Base-by-base conservation (phyloP, 768 basidiomycete genomes). In the Leccinum sublutescens region DNA sequence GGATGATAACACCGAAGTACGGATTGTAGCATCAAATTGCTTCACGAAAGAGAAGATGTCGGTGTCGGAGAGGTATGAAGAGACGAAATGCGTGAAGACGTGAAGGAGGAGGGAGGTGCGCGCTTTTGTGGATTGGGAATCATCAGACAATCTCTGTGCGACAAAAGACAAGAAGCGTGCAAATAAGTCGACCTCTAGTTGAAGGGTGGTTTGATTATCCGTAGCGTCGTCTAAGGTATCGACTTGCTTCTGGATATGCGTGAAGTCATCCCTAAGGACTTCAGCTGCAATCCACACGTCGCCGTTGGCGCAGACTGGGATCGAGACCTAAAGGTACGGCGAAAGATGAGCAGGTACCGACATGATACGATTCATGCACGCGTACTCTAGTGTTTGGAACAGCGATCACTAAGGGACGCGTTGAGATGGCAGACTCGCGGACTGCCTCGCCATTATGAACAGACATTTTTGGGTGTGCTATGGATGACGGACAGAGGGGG, bases 281-380 rank as follows among this genome's bases (percentile, higher is more conserved):
- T 96, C 94, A 54, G 95, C 94, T 55, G 86, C 83, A 70, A 94
- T 92, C 95, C 95, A 97, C 75, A 93, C 85, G 74, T 94, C 86
- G 64, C 79, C 63, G 40, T 79, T 77, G n/a, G 91, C 86, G 50
- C 93, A 87, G 59, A 97, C 90, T 50, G 92, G 93, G 74, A 98
- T 86, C 62, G 90, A 88, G 61, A 96, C 74, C 92, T 94, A 14
- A 64, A 52, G 47, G 49, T 15, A 55, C 27, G 29, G 40, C 29
- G 43, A 49, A 49, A 34, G 23, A 45, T 64, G 55, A 62, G 50
- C 36, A 52, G 40, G 25, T 29, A 49, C 19, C 45, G 34, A 57
- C 29, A 62, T 5, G 48, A 55, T 3, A 52, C 17, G 48, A 61
- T 55, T 47, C 59, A n/a, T 49, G 33, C 58, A 64, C 60, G 57